phyloP scores from a whole-genome alignment of 2,329 filamentous ascomycete genomes.

The Ophiostoma ips region DNA sequence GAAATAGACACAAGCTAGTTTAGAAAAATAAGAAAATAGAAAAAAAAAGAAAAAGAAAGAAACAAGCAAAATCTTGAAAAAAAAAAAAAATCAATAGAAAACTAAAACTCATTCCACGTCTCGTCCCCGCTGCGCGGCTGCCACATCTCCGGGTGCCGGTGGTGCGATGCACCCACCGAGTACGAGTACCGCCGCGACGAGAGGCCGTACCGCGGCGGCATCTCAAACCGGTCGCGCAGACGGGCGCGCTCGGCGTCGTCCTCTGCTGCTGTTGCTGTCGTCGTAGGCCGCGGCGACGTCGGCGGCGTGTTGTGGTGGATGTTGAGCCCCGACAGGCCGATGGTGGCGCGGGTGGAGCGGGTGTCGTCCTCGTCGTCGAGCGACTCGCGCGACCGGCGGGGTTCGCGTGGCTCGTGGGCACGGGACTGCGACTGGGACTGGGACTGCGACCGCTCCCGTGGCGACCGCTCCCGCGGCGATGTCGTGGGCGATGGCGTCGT shows the following conservation, averaged over 20 bases:
- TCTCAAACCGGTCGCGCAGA: slow-evolving; percentile 14
- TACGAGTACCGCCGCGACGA: slow-evolving; percentile 12
- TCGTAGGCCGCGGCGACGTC: background rate
- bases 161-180: background rate
- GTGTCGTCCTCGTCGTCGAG: slow-evolving; percentile 1
- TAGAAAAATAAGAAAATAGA: background rate
- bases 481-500: background rate
- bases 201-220: slow-evolving; percentile 7
- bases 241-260: slow-evolving; percentile 11
- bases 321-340: slow-evolving; percentile 7
- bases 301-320: slow-evolving; percentile 1
- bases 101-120: background rate
- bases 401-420: background rate
- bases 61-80: background rate
- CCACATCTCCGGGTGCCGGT: background rate
- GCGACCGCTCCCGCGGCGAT: slow-evolving; percentile 1
- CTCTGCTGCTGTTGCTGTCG: too few relatives aligned
- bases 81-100: background rate
- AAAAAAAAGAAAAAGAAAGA: background rate
- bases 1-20: background rate
- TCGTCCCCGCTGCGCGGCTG: background rate
- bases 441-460: background rate
- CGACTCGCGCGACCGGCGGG: too few relatives aligned
- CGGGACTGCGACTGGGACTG: too few relatives aligned
- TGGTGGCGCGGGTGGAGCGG: too few relatives aligned